Base-by-base conservation (phyloP, 2,329 filamentous ascomycete species). In the Tolypocladium endophyticum region DNA sequence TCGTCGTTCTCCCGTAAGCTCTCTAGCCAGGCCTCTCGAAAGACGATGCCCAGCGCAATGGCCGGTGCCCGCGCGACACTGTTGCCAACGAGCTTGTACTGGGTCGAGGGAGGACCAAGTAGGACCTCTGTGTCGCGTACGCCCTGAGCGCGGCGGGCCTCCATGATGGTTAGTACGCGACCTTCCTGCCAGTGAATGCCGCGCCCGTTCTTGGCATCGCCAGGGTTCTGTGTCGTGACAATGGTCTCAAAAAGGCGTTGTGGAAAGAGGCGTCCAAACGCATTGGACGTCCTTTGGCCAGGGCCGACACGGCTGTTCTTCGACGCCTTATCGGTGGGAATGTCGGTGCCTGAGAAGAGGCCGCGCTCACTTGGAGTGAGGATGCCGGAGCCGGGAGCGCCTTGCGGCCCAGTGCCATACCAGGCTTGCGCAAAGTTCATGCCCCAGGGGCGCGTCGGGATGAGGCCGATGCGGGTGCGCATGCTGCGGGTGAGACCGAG, bases 31-130 rank as follows among this genome's bases (percentile, higher is more conserved):
- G 87, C 87, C 62, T 87, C 79, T 9, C 86, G 76, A 16, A 92
- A 73, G 12, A 79, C 76, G 5, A 89, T 67, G 0, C 90, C 90
- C 1, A 92, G 69, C 0, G 84, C 83, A 23, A 91, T 71, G 0
- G 88, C 83, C 1, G 90, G 81, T 30, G 84, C 81, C 11, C 89
- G 76, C 3, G 89, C 83, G 0, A 95, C 90, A 35, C 86, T 89
- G 70, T 95, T 95, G 0, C 90, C 90, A 0, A 92, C 77, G 25
- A 90, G 83, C 59, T 79, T 81, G 74, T 82, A 86, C 67, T 90
- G 86, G 1, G 85, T 74, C 0, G 43, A 12, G 0, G 79, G 70
- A 0, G 58, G 66, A 0, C 89, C 89, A 1, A 92, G 70, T 0
- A 95, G 70, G 0, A 92, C 80, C 60, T 93, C 90, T 7, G 85